Percentiles rank a stretch among this genome's conserved stretches.
Evolutionary conservation across 495 filamentous ascomycete species (phyloP).

Genomic region (Penicillium crystallinum): DNA sequence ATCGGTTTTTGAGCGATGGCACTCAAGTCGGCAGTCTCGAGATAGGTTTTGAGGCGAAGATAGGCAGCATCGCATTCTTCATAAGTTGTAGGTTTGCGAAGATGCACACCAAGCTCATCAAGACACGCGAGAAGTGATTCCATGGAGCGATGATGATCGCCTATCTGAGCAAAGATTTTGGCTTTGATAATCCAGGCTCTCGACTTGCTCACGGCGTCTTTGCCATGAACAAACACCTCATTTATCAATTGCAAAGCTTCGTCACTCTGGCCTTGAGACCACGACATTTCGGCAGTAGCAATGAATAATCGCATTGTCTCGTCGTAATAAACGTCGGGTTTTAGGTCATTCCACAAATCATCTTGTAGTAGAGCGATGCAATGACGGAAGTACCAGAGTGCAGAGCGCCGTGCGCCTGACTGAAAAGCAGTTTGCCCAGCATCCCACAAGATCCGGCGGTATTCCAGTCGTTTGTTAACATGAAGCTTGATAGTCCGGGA

Average conservation of each 20-base stretch:
- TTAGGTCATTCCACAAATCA: constrained; percentile 66
- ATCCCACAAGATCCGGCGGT: constrained; percentile 67
- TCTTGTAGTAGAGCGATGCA: constrained; percentile 74
- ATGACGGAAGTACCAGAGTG: constrained; percentile 69
- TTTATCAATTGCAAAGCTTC: constrained; percentile 60
- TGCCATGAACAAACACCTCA: constrained; percentile 59
- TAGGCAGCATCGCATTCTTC: constrained; percentile 74
- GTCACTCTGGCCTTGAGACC: constrained; percentile 63
- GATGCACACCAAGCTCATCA: constrained; percentile 56
- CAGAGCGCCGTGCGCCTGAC: constrained; percentile 72
- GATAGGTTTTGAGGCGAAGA: constrained; percentile 49
- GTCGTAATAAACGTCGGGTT: constrained; percentile 73
- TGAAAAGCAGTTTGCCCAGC: constrained; percentile 71
- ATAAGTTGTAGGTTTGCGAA: constrained; percentile 60
- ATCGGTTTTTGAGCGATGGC: constrained; percentile 48
- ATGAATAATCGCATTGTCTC: constrained; percentile 73
- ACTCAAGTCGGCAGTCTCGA: constrained; percentile 56
- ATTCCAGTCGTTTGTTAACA: constrained; percentile 54
- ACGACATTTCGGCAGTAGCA: constrained; percentile 73
- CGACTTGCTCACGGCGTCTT: constrained; percentile 66
- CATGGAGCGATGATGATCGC: constrained; percentile 65
- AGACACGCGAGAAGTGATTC: constrained; percentile 62
- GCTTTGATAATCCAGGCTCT: constrained; percentile 73
- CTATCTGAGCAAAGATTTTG: constrained; percentile 65
- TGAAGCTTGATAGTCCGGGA: constrained; percentile 64